Conservation (phyloP, 768 basidiomycete species). For the Lactarius hengduanensis region DNA sequence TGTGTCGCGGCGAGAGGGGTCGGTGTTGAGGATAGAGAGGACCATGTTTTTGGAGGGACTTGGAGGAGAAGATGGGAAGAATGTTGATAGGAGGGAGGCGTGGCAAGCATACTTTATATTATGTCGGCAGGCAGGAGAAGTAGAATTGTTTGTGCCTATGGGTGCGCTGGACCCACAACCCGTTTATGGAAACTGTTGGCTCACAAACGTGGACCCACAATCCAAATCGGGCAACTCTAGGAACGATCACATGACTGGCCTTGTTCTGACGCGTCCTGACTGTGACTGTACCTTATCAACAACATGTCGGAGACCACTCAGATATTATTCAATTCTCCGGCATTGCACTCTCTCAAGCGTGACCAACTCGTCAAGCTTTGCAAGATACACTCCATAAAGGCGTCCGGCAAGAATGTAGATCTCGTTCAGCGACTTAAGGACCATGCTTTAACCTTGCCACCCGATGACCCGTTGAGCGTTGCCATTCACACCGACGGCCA, state of each 20-base stretch:
- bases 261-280: neutral
- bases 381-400: constrained; percentile 80
- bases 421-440: constrained; percentile 66
- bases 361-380: constrained; percentile 83
- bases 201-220: constrained; percentile 17
- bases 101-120: constrained; percentile 17
- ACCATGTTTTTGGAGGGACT: constrained; percentile 13
- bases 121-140: neutral
- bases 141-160: constrained; percentile 8
- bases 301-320: constrained; percentile 69
- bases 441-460: constrained; percentile 64
- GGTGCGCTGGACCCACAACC: constrained; percentile 14
- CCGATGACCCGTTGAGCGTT: constrained; percentile 47
- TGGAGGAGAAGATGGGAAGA: neutral
- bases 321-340: constrained; percentile 83
- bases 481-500: constrained; percentile 50
- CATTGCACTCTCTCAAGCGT: constrained; percentile 78
- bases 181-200: constrained; percentile 5
- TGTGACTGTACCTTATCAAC: neutral
- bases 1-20: constrained; percentile 8
- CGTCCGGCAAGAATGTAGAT: constrained; percentile 74
- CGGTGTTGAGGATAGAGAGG: constrained; percentile 19
- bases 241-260: constrained; percentile 17
- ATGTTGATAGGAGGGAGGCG: neutral
- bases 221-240: neutral